Percentiles rank a stretch among this genome's conserved stretches.
Conservation (phyloP, 345 rosid species). For the Gossypium longicalyx region DNA sequence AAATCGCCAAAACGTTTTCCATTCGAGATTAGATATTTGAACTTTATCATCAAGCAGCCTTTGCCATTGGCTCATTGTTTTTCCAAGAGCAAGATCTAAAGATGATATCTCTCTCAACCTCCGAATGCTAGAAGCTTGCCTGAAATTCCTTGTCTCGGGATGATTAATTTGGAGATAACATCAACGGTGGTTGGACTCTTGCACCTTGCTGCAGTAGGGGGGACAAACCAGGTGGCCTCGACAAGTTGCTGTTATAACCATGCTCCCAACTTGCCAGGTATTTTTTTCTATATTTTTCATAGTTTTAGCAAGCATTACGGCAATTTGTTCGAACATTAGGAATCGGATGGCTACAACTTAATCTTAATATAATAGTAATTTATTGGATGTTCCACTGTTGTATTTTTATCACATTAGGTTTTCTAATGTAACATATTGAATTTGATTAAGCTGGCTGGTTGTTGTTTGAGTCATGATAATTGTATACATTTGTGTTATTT, state of each 20-base stretch:
- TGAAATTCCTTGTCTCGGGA: neutral
- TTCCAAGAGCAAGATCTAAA: slow-evolving; percentile 11
- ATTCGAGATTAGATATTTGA: neutral
- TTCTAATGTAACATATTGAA: neutral
- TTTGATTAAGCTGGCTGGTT: neutral
- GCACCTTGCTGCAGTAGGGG: neutral
- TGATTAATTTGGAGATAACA: slow-evolving; percentile 1
- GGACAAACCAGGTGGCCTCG: neutral
- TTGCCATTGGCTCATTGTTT: neutral
- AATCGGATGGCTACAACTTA: too few species aligned
- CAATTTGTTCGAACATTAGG: neutral
- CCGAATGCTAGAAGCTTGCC: neutral
- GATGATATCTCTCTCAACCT: neutral
- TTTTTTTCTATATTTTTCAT: neutral
- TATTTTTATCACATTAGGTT: neutral
- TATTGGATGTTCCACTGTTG: neutral
- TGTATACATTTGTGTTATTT: neutral
- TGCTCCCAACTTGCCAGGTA: neutral
- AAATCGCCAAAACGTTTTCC: neutral
- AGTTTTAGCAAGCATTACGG: neutral
- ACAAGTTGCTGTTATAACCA: slow-evolving; percentile 16
- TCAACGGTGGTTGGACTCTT: neutral
- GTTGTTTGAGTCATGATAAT: neutral
- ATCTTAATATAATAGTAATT: neutral
- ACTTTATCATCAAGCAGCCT: neutral